Base-by-base conservation (phyloP, 169 alveolate genomes). In the Plasmodium blacklocki region DNA sequence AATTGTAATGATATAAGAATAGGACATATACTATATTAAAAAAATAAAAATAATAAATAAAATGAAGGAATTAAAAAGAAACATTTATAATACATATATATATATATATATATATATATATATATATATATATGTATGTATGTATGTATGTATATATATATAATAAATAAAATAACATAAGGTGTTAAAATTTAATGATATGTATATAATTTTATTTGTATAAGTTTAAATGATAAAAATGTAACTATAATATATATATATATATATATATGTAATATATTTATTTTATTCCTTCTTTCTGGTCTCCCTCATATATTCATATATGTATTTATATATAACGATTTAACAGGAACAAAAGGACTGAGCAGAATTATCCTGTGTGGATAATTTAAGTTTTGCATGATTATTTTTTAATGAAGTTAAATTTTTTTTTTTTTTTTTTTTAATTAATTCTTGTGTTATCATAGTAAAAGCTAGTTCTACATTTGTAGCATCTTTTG, bases 401-500 rank as follows among this genome's bases (percentile, higher is more conserved):
- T 78, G 89, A 45, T 15, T n/a, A 14, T 18, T 59, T 2, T 71
- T 71, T 19, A 23, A 32, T 8, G 76, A 49, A 14, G 56, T 50
- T 3, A 52, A 26, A 58, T 43, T 78, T 52, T 78, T 78, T 66
- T 74, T 74, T 52, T 78, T 78, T 52, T 78, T 78, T 45, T 78
- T 88, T 63, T 88, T 74, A 47, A 88, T 67, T 15, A 92, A 85
- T 50, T 75, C 90, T 58, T 89, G 92, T 58, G 94, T 93, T 47
- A 93, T 83, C 68, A 83, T 85, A 12, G 76, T 73, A 67, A 93
- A 93, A 2, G 95, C 98, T 83, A 93, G 90, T 70, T 95, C 97
- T 18, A 96, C 98, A 86, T 96, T 96, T 59, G 91, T 93, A 23
- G 96, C 93, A 67, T 89, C 92, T 76, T 93, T 95, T 6, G 98